Evolutionary conservation across 306 rosid species (phyloP), one percentile per base, ranked within the genome.

Genomic region (Casuarina glauca): DNA sequence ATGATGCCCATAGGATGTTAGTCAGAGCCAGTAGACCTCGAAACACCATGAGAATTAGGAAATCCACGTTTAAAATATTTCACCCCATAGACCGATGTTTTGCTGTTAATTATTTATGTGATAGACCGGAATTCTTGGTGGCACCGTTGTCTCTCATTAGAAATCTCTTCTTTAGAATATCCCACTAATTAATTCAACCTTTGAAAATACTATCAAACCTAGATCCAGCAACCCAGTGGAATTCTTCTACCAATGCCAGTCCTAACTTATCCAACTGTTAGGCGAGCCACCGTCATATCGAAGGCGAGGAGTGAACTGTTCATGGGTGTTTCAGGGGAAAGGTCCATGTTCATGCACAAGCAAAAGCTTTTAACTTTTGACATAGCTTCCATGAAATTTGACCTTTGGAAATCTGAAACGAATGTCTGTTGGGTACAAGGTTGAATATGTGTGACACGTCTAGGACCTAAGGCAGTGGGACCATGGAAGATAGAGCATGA

Each of bases 401-500:
- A 78, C 76, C 79, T 58, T 69, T 38, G 13, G 38, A 74, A 72
- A 58, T 74, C 72, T 76, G 80, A 57, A 78, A 63, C 77, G 87
- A 80, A 83, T 86, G 85, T 86, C 80, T 86, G 85, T 82, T 83
- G 17, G 64, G 35, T 53, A 73, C 51, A 57, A 38, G 45, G 76
- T 71, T 68, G 76, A 80, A 76, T 36, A 54, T 10, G 32, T 46
- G 69, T 35, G 52, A 26, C 51, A 42, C 70, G 15, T 62, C 63
- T 20, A 38, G 72, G 72, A 38, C 67, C 63, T 60, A 76, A 73
- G 49, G 41, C n/a, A 7, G 16, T 8, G 16, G 16, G 66, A 38
- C 17, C 41, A 38, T n/a, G 39, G 32, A 7, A 41, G 50, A 67
- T 26, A 32, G 3, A 5, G 1, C 20, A 38, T 41, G 50, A 67